Evolutionary conservation across 2,329 filamentous ascomycete species (phyloP).

Genomic region (Fusarium veterinarium): DNA sequence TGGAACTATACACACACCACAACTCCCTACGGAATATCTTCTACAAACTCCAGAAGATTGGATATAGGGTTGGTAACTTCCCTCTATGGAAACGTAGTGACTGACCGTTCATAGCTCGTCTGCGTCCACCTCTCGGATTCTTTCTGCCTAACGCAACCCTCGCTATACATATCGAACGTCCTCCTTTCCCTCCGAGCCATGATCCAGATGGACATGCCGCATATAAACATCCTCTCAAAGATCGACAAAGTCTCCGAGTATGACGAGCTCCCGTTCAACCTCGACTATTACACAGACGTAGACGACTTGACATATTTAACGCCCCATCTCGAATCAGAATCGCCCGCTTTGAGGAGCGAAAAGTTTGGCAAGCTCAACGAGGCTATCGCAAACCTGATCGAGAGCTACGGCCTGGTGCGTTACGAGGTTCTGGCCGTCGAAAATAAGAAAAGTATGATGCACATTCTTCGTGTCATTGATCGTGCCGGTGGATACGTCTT

Average conservation of each 20-base stretch:
- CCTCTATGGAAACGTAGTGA: neutral
- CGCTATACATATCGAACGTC: slow-evolving; percentile 93
- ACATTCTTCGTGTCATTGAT: slow-evolving; percentile 88
- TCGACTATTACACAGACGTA: slow-evolving; percentile 97
- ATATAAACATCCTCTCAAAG: slow-evolving; percentile 96
- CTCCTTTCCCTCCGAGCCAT: slow-evolving; percentile 94
- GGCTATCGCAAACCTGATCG: slow-evolving; percentile 86
- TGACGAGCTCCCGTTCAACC: slow-evolving; percentile 88
- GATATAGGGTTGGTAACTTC: slow-evolving; percentile 78
- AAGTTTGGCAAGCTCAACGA: slow-evolving; percentile 89
- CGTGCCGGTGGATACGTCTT: slow-evolving; percentile 94
- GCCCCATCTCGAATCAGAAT: slow-evolving; percentile 82
- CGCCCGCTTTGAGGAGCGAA: slow-evolving; percentile 72
- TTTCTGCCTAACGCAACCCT: slow-evolving; percentile 91
- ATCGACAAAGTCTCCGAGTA: slow-evolving; percentile 94
- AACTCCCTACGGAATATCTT: slow-evolving; percentile 92
- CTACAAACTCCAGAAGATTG: slow-evolving; percentile 87
- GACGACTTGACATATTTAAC: slow-evolving; percentile 90
- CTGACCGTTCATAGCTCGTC: slow-evolving; percentile 73
- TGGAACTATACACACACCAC: slow-evolving; percentile 97
- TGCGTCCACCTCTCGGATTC: slow-evolving; percentile 94
- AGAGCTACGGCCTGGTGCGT: slow-evolving; percentile 88
- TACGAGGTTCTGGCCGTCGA: slow-evolving; percentile 97
- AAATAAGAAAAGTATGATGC: slow-evolving; percentile 97
- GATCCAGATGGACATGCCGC: slow-evolving; percentile 97